These are phyloP conservation scores for Sugiyamaella floridensis DNA, from an alignment of 805 yeast species.

Conservation along the genomic window DNA sequence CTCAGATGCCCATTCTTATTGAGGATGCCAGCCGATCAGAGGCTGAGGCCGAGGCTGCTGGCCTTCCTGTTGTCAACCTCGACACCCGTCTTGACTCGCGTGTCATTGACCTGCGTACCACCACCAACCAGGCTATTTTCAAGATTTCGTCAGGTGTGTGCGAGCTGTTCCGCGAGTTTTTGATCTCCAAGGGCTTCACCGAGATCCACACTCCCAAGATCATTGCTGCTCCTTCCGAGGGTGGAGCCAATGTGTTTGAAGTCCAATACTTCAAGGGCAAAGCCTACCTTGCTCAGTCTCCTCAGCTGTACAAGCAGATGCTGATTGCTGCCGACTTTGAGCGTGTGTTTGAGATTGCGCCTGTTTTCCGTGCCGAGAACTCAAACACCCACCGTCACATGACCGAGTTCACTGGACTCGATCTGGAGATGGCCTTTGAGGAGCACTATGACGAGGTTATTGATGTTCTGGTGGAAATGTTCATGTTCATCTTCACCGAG, in stretches of 20 bases:
- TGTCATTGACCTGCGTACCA: slow-evolving; percentile 93
- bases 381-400: slow-evolving; percentile 98
- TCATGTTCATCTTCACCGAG: slow-evolving; percentile 80
- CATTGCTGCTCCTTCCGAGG: slow-evolving; percentile 93
- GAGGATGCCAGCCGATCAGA: slow-evolving; percentile 97
- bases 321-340: slow-evolving; percentile 97
- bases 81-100: slow-evolving; percentile 94
- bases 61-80: slow-evolving; percentile 87
- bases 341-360: slow-evolving; percentile 91
- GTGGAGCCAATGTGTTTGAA: slow-evolving; percentile 96
- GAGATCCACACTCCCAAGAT: slow-evolving; percentile 97
- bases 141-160: slow-evolving; percentile 88
- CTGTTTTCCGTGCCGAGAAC: slow-evolving; percentile 98
- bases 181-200: slow-evolving; percentile 57
- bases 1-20: slow-evolving; percentile 84
- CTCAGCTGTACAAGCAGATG: slow-evolving; percentile 97
- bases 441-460: slow-evolving; percentile 94
- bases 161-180: slow-evolving; percentile 81
- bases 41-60: slow-evolving; percentile 75
- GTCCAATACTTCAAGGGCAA: slow-evolving; percentile 85
- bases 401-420: slow-evolving; percentile 98
- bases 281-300: slow-evolving; percentile 95
- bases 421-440: slow-evolving; percentile 96
- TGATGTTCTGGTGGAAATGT: slow-evolving; percentile 58
- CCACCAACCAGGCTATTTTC: slow-evolving; percentile 96